Evolutionary conservation across 768 basidiomycete species (phyloP), one percentile per base, ranked within the genome.

Genomic region (Mycena polygramma): DNA sequence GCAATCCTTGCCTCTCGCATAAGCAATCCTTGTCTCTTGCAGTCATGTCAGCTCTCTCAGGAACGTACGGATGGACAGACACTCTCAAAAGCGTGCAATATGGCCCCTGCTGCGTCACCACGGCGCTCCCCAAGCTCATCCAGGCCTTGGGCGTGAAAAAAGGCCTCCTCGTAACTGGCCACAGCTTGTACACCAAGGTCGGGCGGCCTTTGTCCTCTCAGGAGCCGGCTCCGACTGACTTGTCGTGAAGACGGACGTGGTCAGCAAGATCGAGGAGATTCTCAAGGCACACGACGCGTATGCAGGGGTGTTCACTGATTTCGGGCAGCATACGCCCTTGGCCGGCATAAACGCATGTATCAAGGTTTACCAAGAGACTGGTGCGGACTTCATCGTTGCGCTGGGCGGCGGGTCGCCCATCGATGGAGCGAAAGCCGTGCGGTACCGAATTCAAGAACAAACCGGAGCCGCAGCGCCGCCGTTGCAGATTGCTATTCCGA

Each of bases 321-420:
- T 94, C 60, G 92, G 91, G 10, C 83, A 94, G 77, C 92, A 93
- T 75, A 82, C 90, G 0, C 93, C 93, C 4, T 84, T 94, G 63
- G 87, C 88, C 35, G 92, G 88, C 15, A 92, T 94, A 72, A 79
- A 82, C 20, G 83, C 83, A 15, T 92, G 89, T 36, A 82, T 89
- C 64, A 81, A 88, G 68, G 77, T 81, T 2, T 89, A 92, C 81
- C 86, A 83, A 53, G 84, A 88, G 13, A 79, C 85, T 26, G 84
- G 84, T 11, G 91, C 91, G 68, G 90, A 94, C 75, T 84, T 90
- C 26, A 88, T 94, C 72, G 86, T 95, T 46, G 82, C 92, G 35
- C 84, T 94, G 51, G 94, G 94, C 4, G 94, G 94, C 30, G 94
- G 94, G 57, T 94, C 93, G 1, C 92, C 93, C 15, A 84, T 94